Conservation (phyloP, 2,329 filamentous ascomycete species). For the Xylogone sp. region DNA sequence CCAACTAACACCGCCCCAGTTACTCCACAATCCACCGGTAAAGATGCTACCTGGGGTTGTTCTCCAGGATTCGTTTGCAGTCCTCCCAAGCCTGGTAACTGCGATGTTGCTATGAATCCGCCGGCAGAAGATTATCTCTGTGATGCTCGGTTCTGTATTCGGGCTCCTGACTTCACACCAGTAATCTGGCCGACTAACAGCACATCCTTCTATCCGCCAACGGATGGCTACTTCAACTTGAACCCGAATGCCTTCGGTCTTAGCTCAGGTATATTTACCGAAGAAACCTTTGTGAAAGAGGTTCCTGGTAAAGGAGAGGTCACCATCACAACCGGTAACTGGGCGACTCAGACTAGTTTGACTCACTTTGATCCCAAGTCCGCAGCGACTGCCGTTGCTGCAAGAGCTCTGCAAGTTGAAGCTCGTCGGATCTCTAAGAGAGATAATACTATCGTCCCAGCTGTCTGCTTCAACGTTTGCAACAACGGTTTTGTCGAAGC, state of each 20-base stretch:
- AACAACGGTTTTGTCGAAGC: slow-evolving; percentile 45
- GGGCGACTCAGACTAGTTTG: slow-evolving; percentile 47
- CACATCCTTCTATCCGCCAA: slow-evolving; percentile 49
- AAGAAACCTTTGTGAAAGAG: slow-evolving; percentile 33
- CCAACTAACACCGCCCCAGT: slow-evolving; percentile 19
- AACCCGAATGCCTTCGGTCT: slow-evolving; percentile 59
- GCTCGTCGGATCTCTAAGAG: slow-evolving; percentile 33
- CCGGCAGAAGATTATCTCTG: slow-evolving; percentile 35
- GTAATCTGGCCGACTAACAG: slow-evolving; percentile 39
- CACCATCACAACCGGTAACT: slow-evolving; percentile 54
- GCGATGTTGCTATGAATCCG: slow-evolving; percentile 35
- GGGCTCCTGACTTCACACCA: slow-evolving; percentile 23
- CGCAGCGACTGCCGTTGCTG: background rate
- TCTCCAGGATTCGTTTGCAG: slow-evolving; percentile 38
- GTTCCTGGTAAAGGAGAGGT: slow-evolving; percentile 23
- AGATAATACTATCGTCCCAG: slow-evolving; percentile 36
- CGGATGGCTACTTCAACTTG: slow-evolving; percentile 61
- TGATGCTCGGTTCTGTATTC: slow-evolving; percentile 34
- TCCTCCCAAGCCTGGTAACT: slow-evolving; percentile 32
- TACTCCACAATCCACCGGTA: slow-evolving; percentile 18
- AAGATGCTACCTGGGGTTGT: slow-evolving; percentile 37
- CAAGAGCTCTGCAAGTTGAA: background rate
- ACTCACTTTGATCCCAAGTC: slow-evolving; percentile 31
- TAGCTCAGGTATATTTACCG: slow-evolving; percentile 57
- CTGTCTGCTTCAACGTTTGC: slow-evolving; percentile 50